Evolutionary conservation across 768 basidiomycete genomes (phyloP).

Genomic region (Mycena galericulata): DNA sequence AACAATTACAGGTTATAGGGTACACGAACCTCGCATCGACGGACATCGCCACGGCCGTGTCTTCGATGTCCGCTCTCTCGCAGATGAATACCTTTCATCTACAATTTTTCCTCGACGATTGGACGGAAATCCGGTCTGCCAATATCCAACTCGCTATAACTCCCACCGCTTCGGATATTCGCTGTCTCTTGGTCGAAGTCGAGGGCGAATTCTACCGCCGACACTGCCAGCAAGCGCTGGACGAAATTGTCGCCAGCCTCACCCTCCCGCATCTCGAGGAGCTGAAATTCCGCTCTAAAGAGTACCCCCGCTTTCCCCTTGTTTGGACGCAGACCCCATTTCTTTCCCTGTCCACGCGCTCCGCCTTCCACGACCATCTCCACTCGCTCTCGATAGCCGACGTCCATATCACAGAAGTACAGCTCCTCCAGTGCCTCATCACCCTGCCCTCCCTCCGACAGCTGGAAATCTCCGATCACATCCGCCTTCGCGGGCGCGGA

Average conservation of each 20-base stretch:
- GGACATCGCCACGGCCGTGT: not conserved
- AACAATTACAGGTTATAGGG: not conserved
- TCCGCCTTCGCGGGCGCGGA: not conserved
- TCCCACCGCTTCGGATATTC: too few relatives aligned
- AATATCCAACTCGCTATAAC: too few relatives aligned
- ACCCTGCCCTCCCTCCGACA: not conserved
- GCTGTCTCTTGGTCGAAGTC: too few relatives aligned
- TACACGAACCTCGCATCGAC: not conserved
- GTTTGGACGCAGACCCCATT: not conserved
- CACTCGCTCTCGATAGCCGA: not conserved
- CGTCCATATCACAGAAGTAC: not conserved
- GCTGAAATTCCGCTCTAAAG: not conserved
- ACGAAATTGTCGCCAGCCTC: too few relatives aligned
- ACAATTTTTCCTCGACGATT: not conserved
- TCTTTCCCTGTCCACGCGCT: not conserved
- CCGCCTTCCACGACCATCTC: not conserved
- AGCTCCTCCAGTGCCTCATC: not conserved
- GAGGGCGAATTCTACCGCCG: too few relatives aligned
- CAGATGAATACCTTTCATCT: not conserved
- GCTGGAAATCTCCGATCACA: conserved; percentile 3
- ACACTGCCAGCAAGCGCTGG: too few relatives aligned
- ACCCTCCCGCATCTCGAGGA: too few relatives aligned
- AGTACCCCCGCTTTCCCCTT: conserved; percentile 1
- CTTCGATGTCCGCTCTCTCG: not conserved
- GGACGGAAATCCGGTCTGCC: not conserved